Base-by-base conservation (phyloP, 140 eudicot genomes). In the Flaveria floridana region DNA sequence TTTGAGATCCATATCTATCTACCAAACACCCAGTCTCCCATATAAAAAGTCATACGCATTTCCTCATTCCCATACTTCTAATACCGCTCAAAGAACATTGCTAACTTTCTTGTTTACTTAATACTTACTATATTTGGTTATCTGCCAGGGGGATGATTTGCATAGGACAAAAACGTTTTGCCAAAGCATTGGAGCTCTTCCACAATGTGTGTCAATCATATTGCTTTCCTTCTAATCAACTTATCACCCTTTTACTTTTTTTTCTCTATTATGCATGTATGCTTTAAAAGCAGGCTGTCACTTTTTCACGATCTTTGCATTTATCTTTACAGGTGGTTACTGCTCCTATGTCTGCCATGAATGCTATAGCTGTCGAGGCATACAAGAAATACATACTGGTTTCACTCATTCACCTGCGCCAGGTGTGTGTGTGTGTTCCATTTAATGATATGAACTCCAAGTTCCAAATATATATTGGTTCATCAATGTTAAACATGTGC, bases 331-430 rank as follows among this genome's bases (percentile, higher is more conserved):
- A 94, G 99, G 97, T 94, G 78, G 95, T 88, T 55, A 91, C 99
- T 65, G 97, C 99, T 81, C 99, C 99, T 47, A 91, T 91, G 97
- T 66, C 89, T 74, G 71, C 75, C 70, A 19, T 91, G 73, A 94
- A 79, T 78, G 95, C 95, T 6, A 87, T 91, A 81, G 96, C 95
- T 68, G 89, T 94, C 46, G 99, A 94, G 85, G 99, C 99, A 10
- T 94, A 94, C 95, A 94, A 94, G 65, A 91, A 91, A 66, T 88
- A 94, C 82, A 87, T 94, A 65, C 73, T 94, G 80, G 96, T 94
- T 75, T 91, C 99, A 44, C 96, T 94, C 80, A 91, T 94, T 81
- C 96, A 88, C 73, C 90, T 86, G 80, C 97, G 99, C 62, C 97
- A 91, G 99, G 97, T 91, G 51, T 88, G 76, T 39, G 71, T 39